Evolutionary conservation across 2,329 filamentous ascomycete species (phyloP).

Genomic region (Berkeleyomyces basicola): DNA sequence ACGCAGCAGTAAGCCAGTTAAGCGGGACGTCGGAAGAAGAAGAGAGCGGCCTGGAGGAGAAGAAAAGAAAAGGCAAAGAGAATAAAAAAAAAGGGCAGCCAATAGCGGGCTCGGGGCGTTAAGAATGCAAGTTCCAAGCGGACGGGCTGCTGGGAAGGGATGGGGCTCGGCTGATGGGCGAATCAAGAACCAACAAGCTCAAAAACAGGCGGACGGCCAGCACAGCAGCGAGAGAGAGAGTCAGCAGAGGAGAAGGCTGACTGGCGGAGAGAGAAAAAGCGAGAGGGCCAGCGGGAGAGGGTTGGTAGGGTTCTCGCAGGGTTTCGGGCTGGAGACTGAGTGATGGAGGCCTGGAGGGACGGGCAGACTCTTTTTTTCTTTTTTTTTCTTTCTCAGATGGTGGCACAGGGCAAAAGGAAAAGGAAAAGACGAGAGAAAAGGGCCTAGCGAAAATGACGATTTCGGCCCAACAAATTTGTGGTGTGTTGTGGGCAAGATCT

Average conservation of each 20-base stretch:
- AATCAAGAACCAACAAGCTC: neutral
- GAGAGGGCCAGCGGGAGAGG: no score
- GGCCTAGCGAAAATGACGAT: neutral
- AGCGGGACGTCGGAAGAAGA: constrained; percentile 10
- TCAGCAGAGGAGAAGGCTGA: no score
- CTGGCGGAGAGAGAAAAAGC: no score
- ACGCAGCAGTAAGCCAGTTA: constrained; percentile 12
- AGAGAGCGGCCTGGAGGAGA: neutral
- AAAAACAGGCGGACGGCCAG: neutral
- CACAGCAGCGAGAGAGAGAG: no score
- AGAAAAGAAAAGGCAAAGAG: constrained; percentile 16
- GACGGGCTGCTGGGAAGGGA: no score
- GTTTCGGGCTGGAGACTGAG: no score
- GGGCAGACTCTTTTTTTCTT: neutral
- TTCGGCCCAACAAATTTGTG: no score
- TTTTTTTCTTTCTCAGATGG: neutral
- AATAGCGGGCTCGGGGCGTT: neutral
- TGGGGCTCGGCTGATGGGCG: no score
- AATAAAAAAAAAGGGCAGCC: constrained; percentile 15
- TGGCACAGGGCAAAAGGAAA: neutral
- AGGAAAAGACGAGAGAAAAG: neutral
- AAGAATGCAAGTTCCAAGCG: neutral
- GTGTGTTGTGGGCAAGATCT: neutral
- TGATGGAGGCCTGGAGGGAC: no score
- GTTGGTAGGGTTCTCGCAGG: no score